A percentile compares a stretch with the other conserved stretches of the same genome.
Evolutionary conservation across 1,139 yeast species (phyloP).

Genomic region (Magnusiomyces tetraspermus): DNA sequence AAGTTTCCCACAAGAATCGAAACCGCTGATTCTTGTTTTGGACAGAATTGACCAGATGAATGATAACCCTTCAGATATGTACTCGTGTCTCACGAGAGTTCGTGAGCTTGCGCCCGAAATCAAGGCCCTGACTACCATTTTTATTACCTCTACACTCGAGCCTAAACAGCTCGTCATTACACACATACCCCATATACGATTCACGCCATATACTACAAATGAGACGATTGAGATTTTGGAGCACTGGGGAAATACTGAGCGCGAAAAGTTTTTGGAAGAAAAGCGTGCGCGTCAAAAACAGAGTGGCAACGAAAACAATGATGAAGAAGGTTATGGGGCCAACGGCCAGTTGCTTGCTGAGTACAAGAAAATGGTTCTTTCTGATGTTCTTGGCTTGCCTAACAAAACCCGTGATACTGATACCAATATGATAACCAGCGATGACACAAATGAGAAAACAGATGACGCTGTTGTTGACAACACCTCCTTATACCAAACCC

Average conservation of each 20-base stretch:
- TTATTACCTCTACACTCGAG: conserved; percentile 35
- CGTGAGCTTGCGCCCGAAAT: conserved; percentile 33
- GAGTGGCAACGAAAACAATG: background rate
- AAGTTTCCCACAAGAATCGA: conserved; percentile 19
- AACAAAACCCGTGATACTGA: background rate
- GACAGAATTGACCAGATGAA: conserved; percentile 50
- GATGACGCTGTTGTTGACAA: background rate
- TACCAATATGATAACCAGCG: background rate
- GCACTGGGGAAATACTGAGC: conserved; percentile 16
- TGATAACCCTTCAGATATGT: conserved; percentile 41
- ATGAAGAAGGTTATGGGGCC: background rate
- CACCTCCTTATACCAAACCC: background rate
- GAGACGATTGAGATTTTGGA: conserved; percentile 36
- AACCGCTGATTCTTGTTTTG: conserved; percentile 47
- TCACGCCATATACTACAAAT: conserved; percentile 39
- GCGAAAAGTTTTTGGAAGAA: background rate
- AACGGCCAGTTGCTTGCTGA: background rate
- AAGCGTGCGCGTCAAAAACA: background rate
- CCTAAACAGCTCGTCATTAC: conserved; percentile 41
- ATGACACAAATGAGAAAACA: background rate
- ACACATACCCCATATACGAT: conserved; percentile 43
- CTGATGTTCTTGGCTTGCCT: background rate
- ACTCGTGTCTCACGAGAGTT: conserved; percentile 41
- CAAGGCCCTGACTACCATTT: conserved; percentile 29
- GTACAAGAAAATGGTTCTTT: background rate